Conservation (phyloP, 2,329 filamentous ascomycete species). For the Penicillium sp. region DNA sequence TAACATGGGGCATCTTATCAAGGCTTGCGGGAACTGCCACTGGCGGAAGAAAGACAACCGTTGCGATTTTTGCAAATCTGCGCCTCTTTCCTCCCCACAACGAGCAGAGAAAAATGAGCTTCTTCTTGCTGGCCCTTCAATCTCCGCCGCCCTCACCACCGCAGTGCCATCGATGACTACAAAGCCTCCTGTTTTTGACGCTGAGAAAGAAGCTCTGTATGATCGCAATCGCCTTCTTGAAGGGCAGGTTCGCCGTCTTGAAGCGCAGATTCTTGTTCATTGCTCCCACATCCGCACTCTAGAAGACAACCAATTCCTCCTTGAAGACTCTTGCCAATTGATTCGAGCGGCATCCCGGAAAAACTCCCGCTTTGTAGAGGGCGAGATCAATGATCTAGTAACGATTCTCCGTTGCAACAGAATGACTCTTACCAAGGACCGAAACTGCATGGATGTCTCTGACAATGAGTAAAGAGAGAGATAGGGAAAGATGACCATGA, state of each 20-base stretch:
- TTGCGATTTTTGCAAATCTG: neutral
- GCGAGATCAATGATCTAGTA: neutral
- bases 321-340: neutral
- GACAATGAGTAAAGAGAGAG: neutral
- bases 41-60: neutral
- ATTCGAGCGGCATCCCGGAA: neutral
- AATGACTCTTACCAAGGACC: neutral
- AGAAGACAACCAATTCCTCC: neutral
- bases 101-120: neutral
- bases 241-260: neutral
- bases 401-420: neutral
- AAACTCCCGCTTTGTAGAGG: neutral
- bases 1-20: neutral
- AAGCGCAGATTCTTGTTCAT: neutral
- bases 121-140: too few relatives aligned
- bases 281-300: neutral
- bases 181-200: neutral
- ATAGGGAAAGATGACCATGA: neutral
- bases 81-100: neutral
- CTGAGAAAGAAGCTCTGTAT: neutral
- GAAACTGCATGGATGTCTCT: neutral
- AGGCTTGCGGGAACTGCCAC: neutral
- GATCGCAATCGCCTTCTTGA: neutral
- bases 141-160: too few relatives aligned
- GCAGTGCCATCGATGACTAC: too few relatives aligned